phyloP scores from a whole-genome alignment of 139 green algal genomes.

The Raphidocelis subcapitata region DNA sequence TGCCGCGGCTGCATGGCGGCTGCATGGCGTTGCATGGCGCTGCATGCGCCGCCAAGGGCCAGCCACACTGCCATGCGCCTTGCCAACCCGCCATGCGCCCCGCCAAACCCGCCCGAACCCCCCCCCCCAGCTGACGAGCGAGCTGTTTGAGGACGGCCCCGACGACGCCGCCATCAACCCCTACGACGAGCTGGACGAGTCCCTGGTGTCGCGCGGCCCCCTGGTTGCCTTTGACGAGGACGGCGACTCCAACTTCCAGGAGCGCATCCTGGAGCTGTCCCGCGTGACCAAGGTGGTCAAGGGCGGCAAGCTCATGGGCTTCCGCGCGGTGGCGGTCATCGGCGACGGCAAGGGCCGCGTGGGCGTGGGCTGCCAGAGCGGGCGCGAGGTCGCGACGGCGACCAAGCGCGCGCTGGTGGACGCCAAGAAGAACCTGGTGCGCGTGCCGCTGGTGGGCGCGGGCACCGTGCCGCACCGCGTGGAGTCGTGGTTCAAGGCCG shows the following conservation, averaged over 20 bases:
- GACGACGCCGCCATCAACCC: constrained; percentile 12
- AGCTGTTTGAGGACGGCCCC: background rate
- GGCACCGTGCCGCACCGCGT: constrained; percentile 83
- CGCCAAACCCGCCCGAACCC: too few species aligned
- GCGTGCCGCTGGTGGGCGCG: constrained; percentile 62
- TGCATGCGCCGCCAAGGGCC: too few species aligned
- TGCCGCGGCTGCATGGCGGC: too few species aligned
- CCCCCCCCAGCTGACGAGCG: too few species aligned
- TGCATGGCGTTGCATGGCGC: too few species aligned
- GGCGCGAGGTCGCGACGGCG: constrained; percentile 83
- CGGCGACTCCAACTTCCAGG: constrained; percentile 7
- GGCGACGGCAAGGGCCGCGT: constrained; percentile 67
- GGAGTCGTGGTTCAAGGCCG: constrained; percentile 82
- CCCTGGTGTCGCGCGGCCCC: constrained; percentile 2
- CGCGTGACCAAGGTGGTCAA: constrained; percentile 93
- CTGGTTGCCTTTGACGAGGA: background rate
- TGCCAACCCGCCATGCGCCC: too few species aligned
- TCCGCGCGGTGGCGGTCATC: constrained; percentile 70
- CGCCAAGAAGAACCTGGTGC: constrained; percentile 52
- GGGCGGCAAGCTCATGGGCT: constrained; percentile 90
- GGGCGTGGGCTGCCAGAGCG: constrained; percentile 86
- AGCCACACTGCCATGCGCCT: too few species aligned
- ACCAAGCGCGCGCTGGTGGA: constrained; percentile 82
- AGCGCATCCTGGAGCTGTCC: constrained; percentile 69
- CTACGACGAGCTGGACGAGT: constrained; percentile 21